Percentiles rank a stretch among this genome's conserved stretches.
phyloP scores from a whole-genome alignment of 2,329 filamentous ascomycete species.

The Didymella segeticola region DNA sequence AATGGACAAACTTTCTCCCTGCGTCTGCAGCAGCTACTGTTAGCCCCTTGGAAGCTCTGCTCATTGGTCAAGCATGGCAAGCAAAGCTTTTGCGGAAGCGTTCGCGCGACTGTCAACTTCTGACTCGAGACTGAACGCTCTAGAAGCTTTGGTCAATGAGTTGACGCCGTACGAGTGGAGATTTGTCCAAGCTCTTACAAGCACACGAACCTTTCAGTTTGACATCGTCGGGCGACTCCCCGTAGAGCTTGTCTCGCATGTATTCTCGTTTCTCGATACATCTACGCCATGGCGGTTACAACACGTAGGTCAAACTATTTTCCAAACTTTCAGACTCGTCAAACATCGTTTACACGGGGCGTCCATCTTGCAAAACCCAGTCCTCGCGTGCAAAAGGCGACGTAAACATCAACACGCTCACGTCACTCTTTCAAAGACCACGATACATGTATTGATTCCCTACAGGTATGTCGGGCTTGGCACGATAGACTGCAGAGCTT shows the following conservation, averaged over 20 bases:
- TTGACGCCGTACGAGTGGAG: constrained; percentile 44
- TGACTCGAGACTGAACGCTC: constrained; percentile 27
- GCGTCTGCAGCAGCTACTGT: neutral
- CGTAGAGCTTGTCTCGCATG: constrained; percentile 45
- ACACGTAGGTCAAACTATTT: constrained; percentile 24
- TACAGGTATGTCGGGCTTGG: constrained; percentile 47
- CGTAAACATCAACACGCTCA: neutral
- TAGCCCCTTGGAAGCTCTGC: neutral
- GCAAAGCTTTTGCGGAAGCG: constrained; percentile 1
- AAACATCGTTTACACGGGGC: neutral
- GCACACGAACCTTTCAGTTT: constrained; percentile 32
- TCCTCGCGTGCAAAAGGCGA: no score
- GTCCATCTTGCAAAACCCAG: no score
- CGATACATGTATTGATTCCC: neutral
- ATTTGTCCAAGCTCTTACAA: constrained; percentile 24
- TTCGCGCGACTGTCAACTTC: constrained; percentile 26
- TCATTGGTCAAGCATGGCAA: constrained; percentile 5
- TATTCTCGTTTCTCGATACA: constrained; percentile 46
- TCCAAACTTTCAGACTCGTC: neutral
- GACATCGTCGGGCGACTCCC: constrained; percentile 49
- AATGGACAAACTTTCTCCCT: constrained; percentile 7
- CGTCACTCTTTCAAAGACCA: neutral
- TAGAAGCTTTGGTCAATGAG: constrained; percentile 32
- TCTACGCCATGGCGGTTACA: constrained; percentile 39
- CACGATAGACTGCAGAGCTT: constrained; percentile 32